Conservation (phyloP, 441 rosid species). For the Pelargonium fulgidum region DNA sequence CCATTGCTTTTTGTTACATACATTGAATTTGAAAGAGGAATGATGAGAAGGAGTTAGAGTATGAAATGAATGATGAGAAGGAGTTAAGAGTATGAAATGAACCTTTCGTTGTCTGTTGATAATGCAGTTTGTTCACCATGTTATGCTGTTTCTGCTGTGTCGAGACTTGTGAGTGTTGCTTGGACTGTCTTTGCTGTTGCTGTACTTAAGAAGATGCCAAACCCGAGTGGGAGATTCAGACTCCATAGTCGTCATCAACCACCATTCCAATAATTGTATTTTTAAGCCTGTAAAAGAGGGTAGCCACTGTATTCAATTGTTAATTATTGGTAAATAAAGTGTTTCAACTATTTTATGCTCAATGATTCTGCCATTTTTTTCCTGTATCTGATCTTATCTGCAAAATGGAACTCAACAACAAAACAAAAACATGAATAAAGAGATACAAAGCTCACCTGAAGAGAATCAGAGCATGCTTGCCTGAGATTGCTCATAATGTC, state of each 20-base stretch:
- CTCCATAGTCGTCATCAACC: no score
- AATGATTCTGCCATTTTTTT: not conserved
- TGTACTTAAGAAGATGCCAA: not conserved
- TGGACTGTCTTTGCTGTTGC: not conserved
- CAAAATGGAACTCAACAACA: not conserved
- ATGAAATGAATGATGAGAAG: no score
- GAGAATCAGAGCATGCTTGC: constrained; percentile 1
- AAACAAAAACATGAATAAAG: not conserved
- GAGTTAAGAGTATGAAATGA: not conserved
- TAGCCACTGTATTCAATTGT: not conserved
- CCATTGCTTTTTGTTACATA: no score
- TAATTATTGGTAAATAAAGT: not conserved
- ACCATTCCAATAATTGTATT: not conserved
- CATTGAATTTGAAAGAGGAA: not conserved
- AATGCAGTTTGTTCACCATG: constrained; percentile 22
- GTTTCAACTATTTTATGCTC: not conserved
- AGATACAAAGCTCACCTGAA: not conserved
- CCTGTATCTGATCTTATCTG: not conserved
- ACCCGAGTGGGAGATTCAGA: no score
- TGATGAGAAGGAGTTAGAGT: not conserved
- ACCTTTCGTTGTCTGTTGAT: not conserved
- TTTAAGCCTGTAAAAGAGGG: not conserved
- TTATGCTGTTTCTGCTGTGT: constrained; percentile 26
- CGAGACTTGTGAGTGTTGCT: constrained; percentile 16
- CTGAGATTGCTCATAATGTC: not conserved